These are phyloP conservation scores for Penicillium sp. DNA, from an alignment of 2,329 filamentous ascomycete genomes.

Conservation along the genomic window DNA sequence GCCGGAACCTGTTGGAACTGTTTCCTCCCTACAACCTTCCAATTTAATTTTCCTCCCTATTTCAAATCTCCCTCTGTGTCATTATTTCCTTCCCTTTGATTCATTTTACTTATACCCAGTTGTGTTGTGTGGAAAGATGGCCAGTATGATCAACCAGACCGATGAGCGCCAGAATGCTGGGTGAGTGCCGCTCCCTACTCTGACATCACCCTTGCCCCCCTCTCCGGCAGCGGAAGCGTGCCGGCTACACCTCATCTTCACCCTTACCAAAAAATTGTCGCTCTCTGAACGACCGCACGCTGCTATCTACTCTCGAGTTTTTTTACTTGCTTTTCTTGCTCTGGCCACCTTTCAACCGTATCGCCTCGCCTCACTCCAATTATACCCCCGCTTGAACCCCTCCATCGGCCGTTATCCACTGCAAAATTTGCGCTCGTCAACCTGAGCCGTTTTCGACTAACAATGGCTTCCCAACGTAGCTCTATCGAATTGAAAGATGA, in stretches of 20 bases:
- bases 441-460: constrained; percentile 21
- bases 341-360: background rate
- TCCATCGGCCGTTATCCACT: constrained; percentile 12
- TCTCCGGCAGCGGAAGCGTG: constrained; percentile 20
- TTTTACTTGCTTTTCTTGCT: background rate
- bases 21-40: constrained; percentile 23
- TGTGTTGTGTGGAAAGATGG: constrained; percentile 39
- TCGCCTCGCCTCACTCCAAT: background rate
- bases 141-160: constrained; percentile 52
- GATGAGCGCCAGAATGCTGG: constrained; percentile 53
- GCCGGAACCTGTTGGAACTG: constrained; percentile 29
- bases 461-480: constrained; percentile 54
- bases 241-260: constrained; percentile 9
- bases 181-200: constrained; percentile 45
- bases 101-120: constrained; percentile 8
- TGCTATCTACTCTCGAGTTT: background rate
- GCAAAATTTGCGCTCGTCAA: constrained; percentile 18
- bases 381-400: constrained; percentile 17
- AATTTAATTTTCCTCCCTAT: constrained; percentile 11
- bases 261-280: background rate
- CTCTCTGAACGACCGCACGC: background rate
- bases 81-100: constrained; percentile 13
- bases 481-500: constrained; percentile 97
- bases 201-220: constrained; percentile 39
- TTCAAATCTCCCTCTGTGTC: constrained; percentile 12